Base-by-base conservation (phyloP, 2,329 filamentous ascomycete species). In the Leptographium galeiforme region DNA sequence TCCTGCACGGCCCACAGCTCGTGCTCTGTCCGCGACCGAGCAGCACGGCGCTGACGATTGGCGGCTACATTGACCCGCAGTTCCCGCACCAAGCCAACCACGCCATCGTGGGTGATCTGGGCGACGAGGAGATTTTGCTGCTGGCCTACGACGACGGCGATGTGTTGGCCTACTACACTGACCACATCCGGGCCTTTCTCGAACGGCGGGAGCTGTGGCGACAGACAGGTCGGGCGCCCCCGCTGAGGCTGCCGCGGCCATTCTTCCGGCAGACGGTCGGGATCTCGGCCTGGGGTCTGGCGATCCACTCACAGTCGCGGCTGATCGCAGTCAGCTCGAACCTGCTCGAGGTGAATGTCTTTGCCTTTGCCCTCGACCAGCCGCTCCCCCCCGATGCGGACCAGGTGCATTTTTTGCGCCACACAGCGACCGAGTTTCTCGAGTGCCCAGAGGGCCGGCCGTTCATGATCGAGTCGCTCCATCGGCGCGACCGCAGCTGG, bases 261-360 rank as follows among this genome's bases (percentile, higher is more conserved):
- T 87, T 95, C 62, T 87, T 95, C 54, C 79, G 81, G 55, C 78
- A 85, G 40, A 89, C 86, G 63, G 89, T 95, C 2, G 79, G 79
- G 1, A 70, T 69, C 30, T 91, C 87, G 56, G 91, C 90, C 2
- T 98, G 93, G 93, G 93, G 91, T 0, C 68, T 95, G 48, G 85
- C 89, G 8, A 76, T 95, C 12, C 91, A 97, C 65, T 76, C 80
- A 57, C 72, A 82, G 57, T 88, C 87, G n/a, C 81, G 90, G 0
- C 72, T 96, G 57, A 85, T 98, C 57, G 93, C 91, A 0, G 84
- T 94, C 41, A 87, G 86, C 60, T 82, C 87, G 0, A 98, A 98
- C 64, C 78, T 75, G 5, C 63, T 64, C 51, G 74, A 77, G 57
- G 67, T 77, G 8, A 75, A 70, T 0, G 72, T 81, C 1, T 81